Base-by-base conservation (phyloP, 1,284 basidiomycete genomes). In the Earliella scabrosa region DNA sequence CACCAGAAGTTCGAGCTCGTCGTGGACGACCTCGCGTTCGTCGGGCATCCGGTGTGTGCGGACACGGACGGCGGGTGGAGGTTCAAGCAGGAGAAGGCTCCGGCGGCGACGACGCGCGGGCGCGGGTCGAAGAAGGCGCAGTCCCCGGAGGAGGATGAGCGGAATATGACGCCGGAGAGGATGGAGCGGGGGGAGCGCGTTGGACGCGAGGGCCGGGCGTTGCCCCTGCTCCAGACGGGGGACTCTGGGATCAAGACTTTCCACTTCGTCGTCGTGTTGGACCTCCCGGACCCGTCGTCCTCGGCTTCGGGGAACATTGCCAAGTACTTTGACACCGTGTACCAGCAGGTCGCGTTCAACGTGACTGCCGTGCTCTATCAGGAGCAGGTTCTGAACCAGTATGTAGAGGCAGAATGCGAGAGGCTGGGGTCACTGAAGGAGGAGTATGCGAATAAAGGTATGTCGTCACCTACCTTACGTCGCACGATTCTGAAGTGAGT, bases 1-100 rank as follows among this genome's bases (percentile, higher is more conserved):
- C 94, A 98, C 72, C 93, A 95, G 70, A 94, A 94, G 68, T 98
- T 98, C 68, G 95, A 97, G 71, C 82, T 99, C 26, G 74, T 92
- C 41, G 88, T 98, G 20, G 95, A 98, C 67, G 91, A 96, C 66
- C 81, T 98, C n/a, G 92, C 88, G 2, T 98, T 98, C 69, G 81
- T 98, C 36, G 97, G 97, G 0, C 96, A 98, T 71, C 97, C 97
- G 0, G 94, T 98, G 1, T 90, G 88, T 65, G 83, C 86, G 10
- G 88, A 90, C 31, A 67, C 79, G n/a, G 88, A 91, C 63, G 91
- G 88, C 0, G 75, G 72, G 6, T 93, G 92, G 92, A 75, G 75
- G 31, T 90, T 90, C 69, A 84, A 80, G 66, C 73, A 76, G n/a
- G 86, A 87, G 64, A 85, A 81, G 61, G 61, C n/a, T n/a, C n/a